These are phyloP conservation scores for Gnomoniopsis sp. DNA, from an alignment of 2,329 filamentous ascomycete species.

Conservation along the genomic window DNA sequence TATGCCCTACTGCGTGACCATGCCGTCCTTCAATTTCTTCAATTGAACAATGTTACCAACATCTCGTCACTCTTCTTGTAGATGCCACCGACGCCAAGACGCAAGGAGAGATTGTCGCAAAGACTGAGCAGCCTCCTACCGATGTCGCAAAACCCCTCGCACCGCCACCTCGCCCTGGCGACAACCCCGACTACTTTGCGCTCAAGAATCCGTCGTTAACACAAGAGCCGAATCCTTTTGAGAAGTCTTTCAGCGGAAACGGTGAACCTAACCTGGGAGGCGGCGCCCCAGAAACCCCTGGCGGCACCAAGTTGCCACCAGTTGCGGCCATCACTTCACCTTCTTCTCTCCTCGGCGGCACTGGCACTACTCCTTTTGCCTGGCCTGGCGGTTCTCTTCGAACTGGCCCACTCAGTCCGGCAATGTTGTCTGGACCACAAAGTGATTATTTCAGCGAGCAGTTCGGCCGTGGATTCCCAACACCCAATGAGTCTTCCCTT, in stretches of 20 bases:
- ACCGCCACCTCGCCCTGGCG: conserved; percentile 63
- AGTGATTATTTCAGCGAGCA: conserved; percentile 87
- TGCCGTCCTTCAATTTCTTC: neutral
- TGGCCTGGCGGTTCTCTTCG: conserved; percentile 84
- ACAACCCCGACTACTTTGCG: conserved; percentile 65
- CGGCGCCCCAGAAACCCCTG: conserved; percentile 67
- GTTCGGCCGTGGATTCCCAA: conserved; percentile 79
- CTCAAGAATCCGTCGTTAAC: conserved; percentile 57
- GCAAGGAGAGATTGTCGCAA: conserved; percentile 37
- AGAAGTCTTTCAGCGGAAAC: conserved; percentile 78
- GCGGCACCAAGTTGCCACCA: conserved; percentile 77
- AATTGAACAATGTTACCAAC: conserved; percentile 14
- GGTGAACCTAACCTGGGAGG: conserved; percentile 27
- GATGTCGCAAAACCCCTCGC: conserved; percentile 64
- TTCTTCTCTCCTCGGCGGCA: conserved; percentile 72
- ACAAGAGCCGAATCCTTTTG: conserved; percentile 93
- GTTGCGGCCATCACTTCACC: conserved; percentile 91
- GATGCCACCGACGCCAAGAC: conserved; percentile 44
- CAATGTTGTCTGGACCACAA: conserved; percentile 86
- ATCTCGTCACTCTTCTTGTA: conserved; percentile 26
- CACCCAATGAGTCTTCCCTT: conserved; percentile 92
- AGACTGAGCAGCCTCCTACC: conserved; percentile 49
- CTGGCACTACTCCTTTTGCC: conserved; percentile 69
- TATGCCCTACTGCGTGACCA: conserved; percentile 15
- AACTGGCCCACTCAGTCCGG: conserved; percentile 90